Percentiles rank a stretch among this genome's conserved stretches.
These are phyloP conservation scores for Mychonastes homosphaera DNA, from an alignment of 139 green algal species.

Conservation along the genomic window DNA sequence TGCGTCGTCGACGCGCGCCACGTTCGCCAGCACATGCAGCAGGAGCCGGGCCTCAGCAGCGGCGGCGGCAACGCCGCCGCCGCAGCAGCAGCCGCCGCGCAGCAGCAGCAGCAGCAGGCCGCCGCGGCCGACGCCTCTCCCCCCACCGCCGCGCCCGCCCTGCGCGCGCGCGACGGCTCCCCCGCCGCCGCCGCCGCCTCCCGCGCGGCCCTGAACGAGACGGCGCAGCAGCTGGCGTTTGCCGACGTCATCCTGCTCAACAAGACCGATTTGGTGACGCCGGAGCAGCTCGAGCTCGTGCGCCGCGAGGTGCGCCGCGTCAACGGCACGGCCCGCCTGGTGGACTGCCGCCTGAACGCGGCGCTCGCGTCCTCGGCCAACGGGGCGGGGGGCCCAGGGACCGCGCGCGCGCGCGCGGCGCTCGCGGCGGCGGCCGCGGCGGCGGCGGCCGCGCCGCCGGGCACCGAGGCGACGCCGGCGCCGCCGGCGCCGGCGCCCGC, in stretches of 20 bases:
- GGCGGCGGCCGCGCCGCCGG: no score
- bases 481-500: conserved; percentile 14
- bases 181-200: neutral
- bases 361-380: no score
- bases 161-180: no score
- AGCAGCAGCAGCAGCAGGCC: conserved; percentile 1
- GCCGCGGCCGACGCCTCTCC: neutral
- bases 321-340: conserved; percentile 55
- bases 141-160: no score
- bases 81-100: neutral
- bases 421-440: no score
- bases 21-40: conserved; percentile 28
- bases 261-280: conserved; percentile 63
- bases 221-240: conserved; percentile 74
- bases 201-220: conserved; percentile 44
- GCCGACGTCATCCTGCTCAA: conserved; percentile 81
- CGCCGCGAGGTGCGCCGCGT: conserved; percentile 37
- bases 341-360: conserved; percentile 55
- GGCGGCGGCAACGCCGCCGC: neutral
- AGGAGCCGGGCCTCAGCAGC: neutral
- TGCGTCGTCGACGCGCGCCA: conserved; percentile 63
- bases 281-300: conserved; percentile 34
- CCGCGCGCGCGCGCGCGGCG: no score
- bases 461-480: no score
- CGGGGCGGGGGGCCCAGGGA: no score